These are phyloP conservation scores for Lizonia empirigonia DNA, from an alignment of 2,329 filamentous ascomycete genomes.

Conservation along the genomic window DNA sequence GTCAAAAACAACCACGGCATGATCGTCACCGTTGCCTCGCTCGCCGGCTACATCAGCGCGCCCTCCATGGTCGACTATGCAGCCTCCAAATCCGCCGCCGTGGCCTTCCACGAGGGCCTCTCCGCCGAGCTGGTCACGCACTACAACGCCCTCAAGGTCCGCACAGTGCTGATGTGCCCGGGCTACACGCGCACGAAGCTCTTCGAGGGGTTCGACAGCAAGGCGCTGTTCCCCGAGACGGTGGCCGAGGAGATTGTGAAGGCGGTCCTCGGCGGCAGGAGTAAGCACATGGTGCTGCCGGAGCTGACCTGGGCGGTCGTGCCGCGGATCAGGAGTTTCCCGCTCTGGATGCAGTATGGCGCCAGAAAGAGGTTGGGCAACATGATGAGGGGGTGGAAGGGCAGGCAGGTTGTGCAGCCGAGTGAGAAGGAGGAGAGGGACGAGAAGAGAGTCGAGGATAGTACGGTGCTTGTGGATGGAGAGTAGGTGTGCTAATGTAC, in stretches of 20 bases:
- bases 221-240: conserved; percentile 63
- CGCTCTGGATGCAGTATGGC: conserved; percentile 66
- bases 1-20: conserved; percentile 70
- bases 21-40: conserved; percentile 71
- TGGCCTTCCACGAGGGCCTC: conserved; percentile 71
- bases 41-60: conserved; percentile 65
- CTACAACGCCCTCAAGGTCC: conserved; percentile 67
- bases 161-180: conserved; percentile 70
- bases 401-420: conserved; percentile 48
- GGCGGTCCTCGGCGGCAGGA: conserved; percentile 63
- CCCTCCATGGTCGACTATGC: conserved; percentile 72
- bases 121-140: conserved; percentile 51
- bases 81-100: conserved; percentile 68
- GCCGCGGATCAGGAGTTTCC: conserved; percentile 56
- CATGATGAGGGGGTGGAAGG: conserved; percentile 46
- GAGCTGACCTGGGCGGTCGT: conserved; percentile 45
- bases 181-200: conserved; percentile 67
- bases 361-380: conserved; percentile 52
- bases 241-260: conserved; percentile 68
- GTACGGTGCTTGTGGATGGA: conserved; percentile 33
- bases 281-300: conserved; percentile 63
- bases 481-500: conserved; percentile 8
- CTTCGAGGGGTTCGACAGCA: conserved; percentile 62
- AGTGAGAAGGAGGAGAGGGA: conserved; percentile 29
- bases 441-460: conserved; percentile 32